A percentile compares a stretch with the other conserved stretches of the same genome.
Evolutionary conservation across 768 basidiomycete genomes (phyloP).

Genomic region (Boletus insuetus): DNA sequence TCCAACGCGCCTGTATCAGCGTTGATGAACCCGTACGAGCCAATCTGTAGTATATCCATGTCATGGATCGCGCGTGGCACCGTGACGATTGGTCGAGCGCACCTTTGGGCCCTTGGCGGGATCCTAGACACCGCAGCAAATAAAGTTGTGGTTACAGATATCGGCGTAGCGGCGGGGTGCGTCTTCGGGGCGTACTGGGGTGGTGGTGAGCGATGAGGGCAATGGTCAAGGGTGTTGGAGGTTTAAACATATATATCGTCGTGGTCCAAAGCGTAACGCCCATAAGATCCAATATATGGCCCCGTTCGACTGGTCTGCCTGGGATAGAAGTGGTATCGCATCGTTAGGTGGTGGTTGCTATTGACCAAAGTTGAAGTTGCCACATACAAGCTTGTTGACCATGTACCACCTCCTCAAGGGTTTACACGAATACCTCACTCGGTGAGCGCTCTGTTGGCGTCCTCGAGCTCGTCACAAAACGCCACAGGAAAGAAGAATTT

Average conservation of each 20-base stretch:
- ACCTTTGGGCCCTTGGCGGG: neutral
- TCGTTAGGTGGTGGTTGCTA: too few species aligned
- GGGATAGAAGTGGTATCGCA: too few species aligned
- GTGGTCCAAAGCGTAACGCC: too few species aligned
- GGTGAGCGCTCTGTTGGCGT: slow-evolving; percentile 38
- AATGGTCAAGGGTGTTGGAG: neutral
- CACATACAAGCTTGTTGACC: neutral
- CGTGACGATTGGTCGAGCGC: neutral
- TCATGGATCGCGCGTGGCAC: too few species aligned
- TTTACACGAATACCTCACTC: slow-evolving; percentile 85
- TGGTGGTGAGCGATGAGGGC: neutral
- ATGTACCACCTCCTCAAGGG: slow-evolving; percentile 98
- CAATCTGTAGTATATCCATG: neutral
- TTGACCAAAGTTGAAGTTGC: too few species aligned
- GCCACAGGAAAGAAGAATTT: slow-evolving; percentile 77
- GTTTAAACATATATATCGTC: too few species aligned
- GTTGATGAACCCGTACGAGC: slow-evolving; percentile 29
- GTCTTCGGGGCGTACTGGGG: neutral
- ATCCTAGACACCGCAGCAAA: slow-evolving; percentile 7
- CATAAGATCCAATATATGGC: too few species aligned
- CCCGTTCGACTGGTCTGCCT: too few species aligned
- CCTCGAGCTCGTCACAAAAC: slow-evolving; percentile 3
- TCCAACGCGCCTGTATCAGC: slow-evolving; percentile 26
- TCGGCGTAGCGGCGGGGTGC: slow-evolving; percentile 12
- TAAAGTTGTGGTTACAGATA: slow-evolving; percentile 1